Base-by-base conservation (phyloP, 2,329 filamentous ascomycete genomes). In the Aspergillus ochraceus region DNA sequence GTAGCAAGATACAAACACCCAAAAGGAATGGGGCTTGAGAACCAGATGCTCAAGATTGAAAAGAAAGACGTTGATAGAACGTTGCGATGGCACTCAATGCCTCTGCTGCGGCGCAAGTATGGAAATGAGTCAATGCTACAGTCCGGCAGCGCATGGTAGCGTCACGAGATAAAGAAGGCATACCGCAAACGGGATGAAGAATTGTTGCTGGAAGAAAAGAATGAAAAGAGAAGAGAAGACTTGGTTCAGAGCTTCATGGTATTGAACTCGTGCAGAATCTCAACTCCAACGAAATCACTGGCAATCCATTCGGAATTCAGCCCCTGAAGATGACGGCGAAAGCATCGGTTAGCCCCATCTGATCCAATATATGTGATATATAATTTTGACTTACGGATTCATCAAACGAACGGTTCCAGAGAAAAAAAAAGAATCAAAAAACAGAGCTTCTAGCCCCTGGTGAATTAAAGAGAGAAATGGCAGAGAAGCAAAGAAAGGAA, bases 361-460 rank as follows among this genome's bases (percentile, higher is more conserved):
- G 20, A 20, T 19, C 36, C n/a, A 36, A n/a, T 26, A 47, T 50
- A 53, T 36, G 32, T 24, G 52, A 29, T 30, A 29, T 26, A 45
- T 22, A 45, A 63, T 61, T 61, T 55, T 52, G 56, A 67, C 62
- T 66, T 64, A 69, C 67, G 55, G 45, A 59, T 52, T 59, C 55
- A 57, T 56, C 29, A 49, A 47, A 39, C 39, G 55, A 39, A 57
- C 10, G 29, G n/a, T n/a, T 10, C 56, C 30, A 53, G 58, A 54
- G 58, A 59, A 55, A 57, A 56, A 58, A 51, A 51, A 51, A 57
- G 10, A 49, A 52, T 6, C 36, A 61, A 29, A 60, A 26, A 57
- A 58, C 59, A 66, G 70, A 74, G 71, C 70, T 56, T 71, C 71
- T 64, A 70, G 71, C 72, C 62, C 70, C 67, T 62, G 55, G 30